Evolutionary conservation across 2,329 filamentous ascomycete species (phyloP), one percentile per base, ranked within the genome.

Genomic region (Cladosporium sp.): DNA sequence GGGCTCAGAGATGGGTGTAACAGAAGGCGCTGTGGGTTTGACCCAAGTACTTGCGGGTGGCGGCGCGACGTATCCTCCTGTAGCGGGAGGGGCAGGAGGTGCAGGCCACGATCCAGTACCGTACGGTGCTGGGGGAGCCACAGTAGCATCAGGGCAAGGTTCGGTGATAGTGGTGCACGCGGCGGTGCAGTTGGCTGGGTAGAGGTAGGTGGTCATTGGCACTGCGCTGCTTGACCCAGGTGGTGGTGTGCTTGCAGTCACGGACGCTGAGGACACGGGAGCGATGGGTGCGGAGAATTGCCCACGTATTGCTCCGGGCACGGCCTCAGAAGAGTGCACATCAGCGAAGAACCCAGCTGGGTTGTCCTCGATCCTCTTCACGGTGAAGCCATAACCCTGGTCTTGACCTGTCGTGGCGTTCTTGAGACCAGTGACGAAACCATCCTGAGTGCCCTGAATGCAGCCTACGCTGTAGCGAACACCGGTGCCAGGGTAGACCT

Each of bases 271-370:
- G 2, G 48, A 25, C 1, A 28, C 5, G 48, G 48, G 23, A 18
- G 13, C 26, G 25, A 21, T 13, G 25, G 23, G 23, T 18, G 16
- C 25, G n/a, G 48, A 25, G 56, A 58, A 43, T 16, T 86, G 84
- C 8, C 83, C 85, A 64, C 85, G 78, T 36, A 84, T 79, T 58
- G 83, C 85, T 66, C 85, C 84, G 34, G 82, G 79, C 7, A 82
- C 74, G 32, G 80, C 83, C 26, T 79, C 71, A 67, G 73, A 79
- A 5, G 83, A 84, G 75, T 86, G 84, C 2, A 81, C 77, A 70
- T 86, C 85, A 36, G 82, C 79, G 71, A 85, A 85, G 79, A 85
- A 86, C 13, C 70, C 77, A 7, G 70, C 67, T 0, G 84, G 84
- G 70, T 85, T 80, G 46, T 75, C 74, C 74, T 86, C 82, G 60